These are phyloP conservation scores for Setomelanomma holmii DNA, from an alignment of 2,329 filamentous ascomycete genomes.

Conservation along the genomic window DNA sequence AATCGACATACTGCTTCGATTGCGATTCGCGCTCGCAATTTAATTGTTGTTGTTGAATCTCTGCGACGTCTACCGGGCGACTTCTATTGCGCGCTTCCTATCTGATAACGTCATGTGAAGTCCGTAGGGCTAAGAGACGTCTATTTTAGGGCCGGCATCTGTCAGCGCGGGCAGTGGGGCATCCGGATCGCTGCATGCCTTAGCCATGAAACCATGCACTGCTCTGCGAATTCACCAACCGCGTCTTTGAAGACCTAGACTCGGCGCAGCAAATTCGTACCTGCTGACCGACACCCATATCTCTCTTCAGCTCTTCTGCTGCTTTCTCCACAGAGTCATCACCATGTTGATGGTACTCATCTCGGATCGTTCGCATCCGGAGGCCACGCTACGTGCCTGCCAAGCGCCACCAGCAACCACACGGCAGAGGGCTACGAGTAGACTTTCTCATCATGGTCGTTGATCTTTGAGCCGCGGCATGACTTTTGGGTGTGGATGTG, in stretches of 20 bases:
- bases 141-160: constrained; percentile 21
- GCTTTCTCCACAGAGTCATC: not conserved
- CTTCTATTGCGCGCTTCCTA: not conserved
- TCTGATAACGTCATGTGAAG: not conserved
- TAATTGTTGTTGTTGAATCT: not conserved
- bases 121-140: constrained; percentile 10
- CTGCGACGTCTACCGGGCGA: not conserved
- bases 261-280: too few species aligned
- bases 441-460: not conserved
- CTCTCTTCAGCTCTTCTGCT: not conserved
- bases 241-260: too few species aligned
- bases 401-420: not conserved
- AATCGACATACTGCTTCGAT: constrained; percentile 2
- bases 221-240: not conserved
- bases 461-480: not conserved
- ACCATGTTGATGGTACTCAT: not conserved
- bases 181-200: not conserved
- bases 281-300: not conserved
- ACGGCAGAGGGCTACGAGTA: not conserved
- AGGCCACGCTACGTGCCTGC: not conserved
- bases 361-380: not conserved
- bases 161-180: constrained; percentile 19
- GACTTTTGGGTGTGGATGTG: not conserved
- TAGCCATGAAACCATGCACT: not conserved
- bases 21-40: not conserved